phyloP scores from a whole-genome alignment of 768 basidiomycete species.

The Brasilioporus rufonigricans region DNA sequence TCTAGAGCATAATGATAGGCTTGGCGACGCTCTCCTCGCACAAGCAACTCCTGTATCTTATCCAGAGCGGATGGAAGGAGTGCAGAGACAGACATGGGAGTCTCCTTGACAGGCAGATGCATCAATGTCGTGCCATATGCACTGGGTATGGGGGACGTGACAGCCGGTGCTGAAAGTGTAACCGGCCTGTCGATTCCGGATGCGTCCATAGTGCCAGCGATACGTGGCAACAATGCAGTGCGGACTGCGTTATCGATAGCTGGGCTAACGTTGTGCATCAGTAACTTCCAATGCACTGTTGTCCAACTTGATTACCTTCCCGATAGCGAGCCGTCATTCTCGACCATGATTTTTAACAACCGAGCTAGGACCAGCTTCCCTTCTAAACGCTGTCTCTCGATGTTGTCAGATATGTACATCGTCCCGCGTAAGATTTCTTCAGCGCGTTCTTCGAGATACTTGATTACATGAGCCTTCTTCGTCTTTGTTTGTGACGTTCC shows the following conservation, averaged over 20 bases:
- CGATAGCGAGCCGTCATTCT: slow-evolving; percentile 83
- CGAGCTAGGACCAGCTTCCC: slow-evolving; percentile 73
- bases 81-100: slow-evolving; percentile 54
- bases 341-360: slow-evolving; percentile 76
- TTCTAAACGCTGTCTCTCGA: slow-evolving; percentile 61
- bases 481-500: slow-evolving; percentile 65
- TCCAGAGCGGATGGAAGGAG: slow-evolving; percentile 66
- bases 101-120: slow-evolving; percentile 39
- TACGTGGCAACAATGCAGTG: slow-evolving; percentile 61
- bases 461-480: slow-evolving; percentile 76
- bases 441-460: slow-evolving; percentile 73
- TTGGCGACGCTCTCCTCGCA: slow-evolving; percentile 80
- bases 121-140: slow-evolving; percentile 13
- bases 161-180: slow-evolving; percentile 26
- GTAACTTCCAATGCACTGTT: slow-evolving; percentile 3
- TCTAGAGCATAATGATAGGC: slow-evolving; percentile 89
- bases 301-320: slow-evolving; percentile 59
- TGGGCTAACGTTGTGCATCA: slow-evolving; percentile 40
- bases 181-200: slow-evolving; percentile 20
- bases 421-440: slow-evolving; percentile 78
- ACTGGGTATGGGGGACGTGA: slow-evolving; percentile 28
- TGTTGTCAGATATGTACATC: slow-evolving; percentile 58
- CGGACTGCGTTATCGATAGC: slow-evolving; percentile 75
- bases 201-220: slow-evolving; percentile 33
- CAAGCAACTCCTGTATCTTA: slow-evolving; percentile 73